Conservation (phyloP, 2,329 filamentous ascomycete genomes). For the Bipolaris bicolor region DNA sequence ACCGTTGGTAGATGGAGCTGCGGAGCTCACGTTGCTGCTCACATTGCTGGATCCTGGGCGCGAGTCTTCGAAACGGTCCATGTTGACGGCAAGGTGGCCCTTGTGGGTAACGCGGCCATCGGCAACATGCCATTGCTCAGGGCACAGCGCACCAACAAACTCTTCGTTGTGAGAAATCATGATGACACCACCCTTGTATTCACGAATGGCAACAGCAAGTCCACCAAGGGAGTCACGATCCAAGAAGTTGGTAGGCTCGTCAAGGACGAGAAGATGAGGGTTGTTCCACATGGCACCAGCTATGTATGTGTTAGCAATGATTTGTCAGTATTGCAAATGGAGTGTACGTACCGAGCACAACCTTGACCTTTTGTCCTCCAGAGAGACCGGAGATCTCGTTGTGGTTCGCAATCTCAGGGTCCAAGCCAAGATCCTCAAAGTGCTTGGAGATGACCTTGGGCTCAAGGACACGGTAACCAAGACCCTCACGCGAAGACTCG, state of each 20-base stretch:
- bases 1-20: conserved; percentile 53
- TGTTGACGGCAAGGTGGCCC: conserved; percentile 72
- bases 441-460: conserved; percentile 96
- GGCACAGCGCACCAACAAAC: conserved; percentile 93
- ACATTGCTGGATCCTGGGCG: conserved; percentile 67
- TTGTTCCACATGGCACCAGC: conserved; percentile 99
- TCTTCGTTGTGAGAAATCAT: conserved; percentile 99
- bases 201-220: conserved; percentile 94
- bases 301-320: conserved; percentile 17
- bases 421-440: conserved; percentile 94
- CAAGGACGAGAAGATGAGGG: conserved; percentile 93
- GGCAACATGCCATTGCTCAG: conserved; percentile 93
- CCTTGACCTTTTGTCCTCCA: conserved; percentile 98
- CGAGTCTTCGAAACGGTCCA: conserved; percentile 87
- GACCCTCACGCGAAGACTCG: conserved; percentile 96
- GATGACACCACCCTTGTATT: conserved; percentile 97
- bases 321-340: neutral
- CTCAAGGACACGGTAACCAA: conserved; percentile 92
- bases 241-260: conserved; percentile 99
- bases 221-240: conserved; percentile 97
- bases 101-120: conserved; percentile 87
- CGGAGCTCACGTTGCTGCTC: conserved; percentile 51
- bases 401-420: conserved; percentile 98
- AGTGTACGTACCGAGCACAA: conserved; percentile 71
- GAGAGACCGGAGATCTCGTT: conserved; percentile 96